Evolutionary conservation across 1,284 basidiomycete genomes (phyloP).

Genomic region (Ustilago shanxiensis): DNA sequence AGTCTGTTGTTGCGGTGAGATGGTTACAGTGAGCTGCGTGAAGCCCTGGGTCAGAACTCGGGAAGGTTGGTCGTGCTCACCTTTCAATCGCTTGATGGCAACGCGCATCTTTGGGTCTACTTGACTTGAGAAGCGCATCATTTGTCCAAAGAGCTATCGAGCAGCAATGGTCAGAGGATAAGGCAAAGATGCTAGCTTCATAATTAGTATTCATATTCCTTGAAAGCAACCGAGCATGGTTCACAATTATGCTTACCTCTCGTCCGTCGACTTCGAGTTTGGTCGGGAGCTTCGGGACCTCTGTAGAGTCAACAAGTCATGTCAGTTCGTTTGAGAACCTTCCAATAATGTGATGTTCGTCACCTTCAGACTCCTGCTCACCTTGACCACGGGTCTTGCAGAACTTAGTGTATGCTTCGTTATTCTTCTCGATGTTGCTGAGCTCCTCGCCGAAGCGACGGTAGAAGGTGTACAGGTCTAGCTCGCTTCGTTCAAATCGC

Average conservation of each 20-base stretch:
- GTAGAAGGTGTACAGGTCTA: constrained; percentile 69
- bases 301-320: constrained; percentile 26
- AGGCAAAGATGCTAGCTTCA: too few relatives aligned
- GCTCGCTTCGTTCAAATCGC: constrained; percentile 67
- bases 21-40: not conserved
- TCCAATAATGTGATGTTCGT: too few relatives aligned
- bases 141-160: constrained; percentile 66
- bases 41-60: not conserved
- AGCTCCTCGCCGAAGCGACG: constrained; percentile 63
- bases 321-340: too few relatives aligned
- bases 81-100: constrained; percentile 57
- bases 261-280: constrained; percentile 42
- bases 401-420: constrained; percentile 58
- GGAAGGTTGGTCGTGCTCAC: constrained; percentile 20
- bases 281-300: constrained; percentile 49
- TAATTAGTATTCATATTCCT: too few relatives aligned
- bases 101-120: constrained; percentile 61
- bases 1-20: constrained; percentile 43
- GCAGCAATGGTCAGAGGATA: not conserved
- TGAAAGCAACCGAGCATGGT: too few relatives aligned
- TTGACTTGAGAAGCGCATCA: constrained; percentile 68
- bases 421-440: constrained; percentile 58
- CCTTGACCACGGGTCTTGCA: constrained; percentile 55
- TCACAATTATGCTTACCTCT: constrained; percentile 49
- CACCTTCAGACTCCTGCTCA: constrained; percentile 3